Base-by-base conservation (phyloP, 2,329 filamentous ascomycete genomes). In the Penicillium sp. region DNA sequence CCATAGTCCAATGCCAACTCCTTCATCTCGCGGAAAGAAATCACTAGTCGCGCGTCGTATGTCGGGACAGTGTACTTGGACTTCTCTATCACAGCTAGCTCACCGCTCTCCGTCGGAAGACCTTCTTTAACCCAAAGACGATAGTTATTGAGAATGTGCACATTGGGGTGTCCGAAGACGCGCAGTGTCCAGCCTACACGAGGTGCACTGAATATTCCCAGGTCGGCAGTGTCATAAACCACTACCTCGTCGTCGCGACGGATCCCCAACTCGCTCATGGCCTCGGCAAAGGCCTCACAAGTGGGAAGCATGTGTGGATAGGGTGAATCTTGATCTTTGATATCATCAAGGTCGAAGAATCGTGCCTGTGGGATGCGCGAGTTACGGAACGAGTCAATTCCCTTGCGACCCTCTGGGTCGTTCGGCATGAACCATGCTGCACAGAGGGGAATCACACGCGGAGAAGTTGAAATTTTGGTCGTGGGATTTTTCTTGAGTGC, bases 341-440 rank as follows among this genome's bases (percentile, higher is more conserved):
- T 84, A 67, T 86, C 90, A 75, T 99, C 94, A 51, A 99, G 82
- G 74, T 99, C 92, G 74, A 99, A 99, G 83, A 97, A 99, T 31
- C 91, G 89, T 1, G 94, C 88, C 68, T 88, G 87, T 22, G 92
- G 93, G 61, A 99, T 94, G 67, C 91, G 90, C 70, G 87, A 84
- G 70, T 90, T 84, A 63, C 86, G 84, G 79, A 93, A 99, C 41
- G 88, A 85, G 61, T 94, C 82, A 64, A 89, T 85, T 51, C 94
- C 94, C 47, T 84, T 89, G 59, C 91, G 87, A 51, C 84, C 84
- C 64, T 82, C 69, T 2, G 82, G 80, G 62, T 96, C 93, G 73
- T 96, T 97, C 60, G 94, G 94, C 60, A 99, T 84, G 71, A 97
- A 99, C 94, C 94, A 99, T 25, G 91, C 84, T 44, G 92, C 94